phyloP scores from a whole-genome alignment of 1,284 basidiomycete species.

The Veloboletus limbatus region DNA sequence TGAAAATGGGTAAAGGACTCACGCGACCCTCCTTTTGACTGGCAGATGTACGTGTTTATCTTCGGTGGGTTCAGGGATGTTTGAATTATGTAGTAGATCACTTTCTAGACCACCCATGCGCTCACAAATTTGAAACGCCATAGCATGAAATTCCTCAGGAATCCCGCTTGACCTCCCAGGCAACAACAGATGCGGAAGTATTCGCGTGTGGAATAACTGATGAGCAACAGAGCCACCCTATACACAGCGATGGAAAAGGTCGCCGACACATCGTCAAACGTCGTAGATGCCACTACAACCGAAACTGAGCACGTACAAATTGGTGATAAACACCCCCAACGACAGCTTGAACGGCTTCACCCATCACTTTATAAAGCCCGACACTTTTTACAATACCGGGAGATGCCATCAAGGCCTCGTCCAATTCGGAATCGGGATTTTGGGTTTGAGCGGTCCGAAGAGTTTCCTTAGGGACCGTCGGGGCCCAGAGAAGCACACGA shows the following conservation, averaged over 20 bases:
- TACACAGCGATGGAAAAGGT: neutral
- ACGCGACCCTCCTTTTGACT: constrained; percentile 23
- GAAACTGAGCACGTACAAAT: constrained; percentile 53
- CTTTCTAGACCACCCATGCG: constrained; percentile 33
- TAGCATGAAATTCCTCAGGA: constrained; percentile 32
- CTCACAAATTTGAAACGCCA: constrained; percentile 29
- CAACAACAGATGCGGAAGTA: constrained; percentile 34
- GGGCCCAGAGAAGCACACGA: constrained; percentile 66
- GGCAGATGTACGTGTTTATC: constrained; percentile 8
- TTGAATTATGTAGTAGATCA: constrained; percentile 13
- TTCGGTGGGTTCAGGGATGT: neutral
- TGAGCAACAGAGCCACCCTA: constrained; percentile 36
- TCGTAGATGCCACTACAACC: neutral
- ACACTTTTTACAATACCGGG: constrained; percentile 43
- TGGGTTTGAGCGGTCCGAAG: constrained; percentile 15
- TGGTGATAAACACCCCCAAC: constrained; percentile 75
- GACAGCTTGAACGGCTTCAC: constrained; percentile 72
- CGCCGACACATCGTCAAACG: constrained; percentile 1
- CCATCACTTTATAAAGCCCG: constrained; percentile 74
- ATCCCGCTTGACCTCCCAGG: constrained; percentile 27
- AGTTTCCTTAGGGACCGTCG: constrained; percentile 39
- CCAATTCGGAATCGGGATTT: constrained; percentile 26
- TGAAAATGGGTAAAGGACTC: constrained; percentile 9
- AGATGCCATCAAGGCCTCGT: constrained; percentile 23
- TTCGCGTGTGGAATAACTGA: constrained; percentile 33